Percentiles rank a stretch among this genome's conserved stretches.
These are phyloP conservation scores for Cinchona pubescens DNA, from an alignment of 257 asterid species.

Conservation along the genomic window DNA sequence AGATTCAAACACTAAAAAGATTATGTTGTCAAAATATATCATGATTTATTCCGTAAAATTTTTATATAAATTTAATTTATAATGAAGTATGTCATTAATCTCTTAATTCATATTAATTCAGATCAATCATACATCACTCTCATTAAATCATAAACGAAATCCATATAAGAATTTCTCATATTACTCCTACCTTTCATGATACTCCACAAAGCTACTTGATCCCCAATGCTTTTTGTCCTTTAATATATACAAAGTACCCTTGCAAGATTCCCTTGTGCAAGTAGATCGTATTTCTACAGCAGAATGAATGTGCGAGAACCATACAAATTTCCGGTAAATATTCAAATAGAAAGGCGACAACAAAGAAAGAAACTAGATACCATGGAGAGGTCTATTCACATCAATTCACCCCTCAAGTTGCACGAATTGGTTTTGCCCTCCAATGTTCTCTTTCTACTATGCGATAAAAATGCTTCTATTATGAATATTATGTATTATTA, in stretches of 20 bases:
- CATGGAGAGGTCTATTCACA: not conserved
- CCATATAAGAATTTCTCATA: too few relatives aligned
- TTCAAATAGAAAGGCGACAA: not conserved
- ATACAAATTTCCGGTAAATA: not conserved
- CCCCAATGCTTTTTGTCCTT: not conserved
- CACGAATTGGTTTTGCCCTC: not conserved
- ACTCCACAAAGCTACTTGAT: not conserved
- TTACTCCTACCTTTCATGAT: too few relatives aligned
- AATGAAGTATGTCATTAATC: too few relatives aligned
- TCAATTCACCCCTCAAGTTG: conserved; percentile 4
- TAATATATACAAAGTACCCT: not conserved
- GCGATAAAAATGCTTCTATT: not conserved
- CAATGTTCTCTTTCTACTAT: not conserved
- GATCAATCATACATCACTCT: too few relatives aligned
- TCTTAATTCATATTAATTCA: too few relatives aligned
- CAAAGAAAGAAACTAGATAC: not conserved
- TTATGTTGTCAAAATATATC: too few relatives aligned
- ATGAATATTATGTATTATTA: too few relatives aligned
- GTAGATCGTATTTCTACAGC: not conserved
- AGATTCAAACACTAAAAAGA: too few relatives aligned
- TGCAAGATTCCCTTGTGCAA: not conserved
- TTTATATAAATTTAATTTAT: too few relatives aligned
- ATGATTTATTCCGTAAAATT: too few relatives aligned
- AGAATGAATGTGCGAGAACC: not conserved
- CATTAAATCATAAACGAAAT: too few relatives aligned